Conservation (phyloP, 768 basidiomycete species). For the Suillus hirtellus region DNA sequence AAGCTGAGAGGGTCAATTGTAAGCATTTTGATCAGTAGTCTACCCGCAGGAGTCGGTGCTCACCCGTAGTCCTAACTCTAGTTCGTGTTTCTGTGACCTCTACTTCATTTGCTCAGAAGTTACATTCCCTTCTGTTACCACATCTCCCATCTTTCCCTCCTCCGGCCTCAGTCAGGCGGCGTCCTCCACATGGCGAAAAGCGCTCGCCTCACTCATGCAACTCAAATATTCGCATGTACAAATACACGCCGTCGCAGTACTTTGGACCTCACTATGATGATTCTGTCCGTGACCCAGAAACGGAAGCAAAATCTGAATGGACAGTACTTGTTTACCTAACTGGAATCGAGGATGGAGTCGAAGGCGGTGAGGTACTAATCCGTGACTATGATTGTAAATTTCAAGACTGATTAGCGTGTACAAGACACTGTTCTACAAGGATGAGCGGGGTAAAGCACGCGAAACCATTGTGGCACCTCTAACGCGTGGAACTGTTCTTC, state of each 20-base stretch:
- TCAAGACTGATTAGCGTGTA: constrained; percentile 5
- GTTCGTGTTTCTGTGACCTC: constrained; percentile 66
- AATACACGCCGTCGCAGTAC: constrained; percentile 61
- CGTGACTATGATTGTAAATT: neutral
- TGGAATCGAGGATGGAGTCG: constrained; percentile 69
- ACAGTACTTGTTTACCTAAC: constrained; percentile 74
- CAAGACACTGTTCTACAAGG: constrained; percentile 72
- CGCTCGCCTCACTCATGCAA: constrained; percentile 61
- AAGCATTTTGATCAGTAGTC: constrained; percentile 22
- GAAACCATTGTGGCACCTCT: constrained; percentile 54
- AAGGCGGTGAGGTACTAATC: constrained; percentile 60
- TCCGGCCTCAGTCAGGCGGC: constrained; percentile 33
- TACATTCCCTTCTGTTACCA: constrained; percentile 51
- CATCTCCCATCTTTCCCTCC: constrained; percentile 59
- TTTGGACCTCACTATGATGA: constrained; percentile 82
- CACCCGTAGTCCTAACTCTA: constrained; percentile 24
- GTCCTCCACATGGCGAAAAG: constrained; percentile 16
- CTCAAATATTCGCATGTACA: constrained; percentile 74
- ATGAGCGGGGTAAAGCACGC: constrained; percentile 47
- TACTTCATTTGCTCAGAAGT: constrained; percentile 52
- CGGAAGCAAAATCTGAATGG: constrained; percentile 73
- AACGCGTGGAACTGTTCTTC: constrained; percentile 61
- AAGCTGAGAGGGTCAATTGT: constrained; percentile 74
- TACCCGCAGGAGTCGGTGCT: neutral
- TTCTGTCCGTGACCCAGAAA: constrained; percentile 56